Conservation (phyloP, 1,139 yeast genomes). For the Blastobotrys aristatus region DNA sequence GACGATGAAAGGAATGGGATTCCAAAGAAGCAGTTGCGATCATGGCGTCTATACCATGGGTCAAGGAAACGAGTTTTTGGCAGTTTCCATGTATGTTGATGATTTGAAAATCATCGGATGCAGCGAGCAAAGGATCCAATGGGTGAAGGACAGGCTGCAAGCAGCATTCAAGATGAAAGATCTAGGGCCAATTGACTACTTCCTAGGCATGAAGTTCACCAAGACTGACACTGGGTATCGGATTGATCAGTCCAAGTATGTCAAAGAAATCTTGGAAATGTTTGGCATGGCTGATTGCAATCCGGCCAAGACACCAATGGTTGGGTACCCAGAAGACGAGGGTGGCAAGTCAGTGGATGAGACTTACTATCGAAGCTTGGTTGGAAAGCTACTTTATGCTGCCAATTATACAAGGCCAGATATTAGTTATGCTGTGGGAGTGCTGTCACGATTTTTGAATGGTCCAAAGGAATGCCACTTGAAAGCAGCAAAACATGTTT, state of each 20-base stretch:
- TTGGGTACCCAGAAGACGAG: background rate
- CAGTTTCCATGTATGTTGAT: background rate
- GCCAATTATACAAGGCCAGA: background rate
- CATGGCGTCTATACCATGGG: background rate
- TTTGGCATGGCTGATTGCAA: background rate
- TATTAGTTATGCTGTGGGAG: background rate
- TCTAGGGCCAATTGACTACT: background rate
- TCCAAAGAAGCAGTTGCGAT: background rate
- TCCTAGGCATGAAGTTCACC: background rate
- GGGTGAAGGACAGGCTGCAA: background rate
- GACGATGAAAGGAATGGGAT: constrained; percentile 12
- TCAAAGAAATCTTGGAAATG: background rate
- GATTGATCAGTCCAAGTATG: background rate
- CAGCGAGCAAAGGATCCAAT: background rate
- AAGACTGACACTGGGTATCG: background rate
- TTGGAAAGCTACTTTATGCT: background rate
- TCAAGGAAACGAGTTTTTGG: background rate
- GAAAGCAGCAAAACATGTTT: too few relatives aligned
- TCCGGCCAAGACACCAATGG: background rate
- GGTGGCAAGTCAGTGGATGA: too few relatives aligned
- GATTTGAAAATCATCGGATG: too few relatives aligned
- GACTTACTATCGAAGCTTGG: background rate
- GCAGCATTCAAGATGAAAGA: background rate
- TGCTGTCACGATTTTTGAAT: background rate
- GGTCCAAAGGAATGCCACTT: background rate